phyloP scores from a whole-genome alignment of 768 basidiomycete genomes.

The Boletales sp. region DNA sequence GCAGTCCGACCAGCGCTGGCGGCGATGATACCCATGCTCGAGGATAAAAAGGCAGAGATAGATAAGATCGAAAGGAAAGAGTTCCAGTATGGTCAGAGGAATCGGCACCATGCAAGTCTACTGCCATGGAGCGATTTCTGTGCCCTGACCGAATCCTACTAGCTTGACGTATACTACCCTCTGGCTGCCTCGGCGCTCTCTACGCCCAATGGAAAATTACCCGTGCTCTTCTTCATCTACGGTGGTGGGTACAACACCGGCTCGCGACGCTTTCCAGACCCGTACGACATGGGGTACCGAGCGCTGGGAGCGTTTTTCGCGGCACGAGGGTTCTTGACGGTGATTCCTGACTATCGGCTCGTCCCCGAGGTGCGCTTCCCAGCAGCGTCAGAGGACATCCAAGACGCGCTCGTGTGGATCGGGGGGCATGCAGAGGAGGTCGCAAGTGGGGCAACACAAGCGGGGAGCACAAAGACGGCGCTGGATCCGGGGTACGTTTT shows the following conservation, averaged over 20 bases:
- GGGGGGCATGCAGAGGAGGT: conserved; percentile 33
- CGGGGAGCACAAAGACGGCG: conserved; percentile 6
- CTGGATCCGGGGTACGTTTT: conserved; percentile 44
- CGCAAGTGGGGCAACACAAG: conserved; percentile 1
- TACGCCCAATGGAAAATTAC: conserved; percentile 30
- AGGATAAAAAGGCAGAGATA: conserved; percentile 46
- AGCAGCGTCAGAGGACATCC: conserved; percentile 50
- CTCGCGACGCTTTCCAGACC: conserved; percentile 42
- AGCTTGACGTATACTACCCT: conserved; percentile 73
- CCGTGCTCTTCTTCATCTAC: conserved; percentile 62
- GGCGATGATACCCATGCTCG: conserved; percentile 49
- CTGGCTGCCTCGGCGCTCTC: conserved; percentile 22
- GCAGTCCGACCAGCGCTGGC: conserved; percentile 36
- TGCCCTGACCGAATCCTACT: background rate
- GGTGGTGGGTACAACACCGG: conserved; percentile 63
- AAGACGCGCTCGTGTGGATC: conserved; percentile 57
- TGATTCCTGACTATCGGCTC: conserved; percentile 69
- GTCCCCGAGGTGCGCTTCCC: conserved; percentile 58
- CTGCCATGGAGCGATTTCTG: too few relatives aligned
- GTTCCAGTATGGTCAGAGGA: conserved; percentile 49
- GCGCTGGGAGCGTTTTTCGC: conserved; percentile 63
- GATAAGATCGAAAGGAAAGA: conserved; percentile 46
- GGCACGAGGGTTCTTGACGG: conserved; percentile 51
- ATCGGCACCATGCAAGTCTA: conserved; percentile 38
- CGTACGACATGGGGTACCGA: conserved; percentile 51